Evolutionary conservation across 495 filamentous ascomycete genomes (phyloP).

Genomic region (Viridothelium virens): DNA sequence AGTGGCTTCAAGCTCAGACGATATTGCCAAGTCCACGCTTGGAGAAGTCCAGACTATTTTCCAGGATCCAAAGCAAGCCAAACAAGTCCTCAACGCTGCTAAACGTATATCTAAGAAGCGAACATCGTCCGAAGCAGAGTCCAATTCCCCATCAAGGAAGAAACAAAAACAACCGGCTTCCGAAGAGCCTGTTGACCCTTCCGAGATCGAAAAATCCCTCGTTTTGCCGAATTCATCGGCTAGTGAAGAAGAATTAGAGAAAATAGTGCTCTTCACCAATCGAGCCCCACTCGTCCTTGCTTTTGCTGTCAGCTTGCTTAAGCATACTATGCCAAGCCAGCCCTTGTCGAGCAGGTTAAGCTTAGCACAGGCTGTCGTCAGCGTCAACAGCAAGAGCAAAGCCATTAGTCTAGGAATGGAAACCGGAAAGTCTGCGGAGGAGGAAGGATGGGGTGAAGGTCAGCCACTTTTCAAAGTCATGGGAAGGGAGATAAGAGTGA

Average conservation of each 20-base stretch:
- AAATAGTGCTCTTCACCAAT: constrained; percentile 60
- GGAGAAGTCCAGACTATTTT: constrained; percentile 51
- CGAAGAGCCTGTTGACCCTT: constrained; percentile 45
- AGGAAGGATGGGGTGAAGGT: constrained; percentile 66
- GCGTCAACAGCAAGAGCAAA: constrained; percentile 65
- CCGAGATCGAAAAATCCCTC: constrained; percentile 57
- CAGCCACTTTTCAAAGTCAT: constrained; percentile 63
- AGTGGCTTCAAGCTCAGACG: constrained; percentile 33
- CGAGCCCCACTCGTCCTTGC: constrained; percentile 73
- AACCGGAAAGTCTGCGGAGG: constrained; percentile 55
- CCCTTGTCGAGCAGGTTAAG: constrained; percentile 73
- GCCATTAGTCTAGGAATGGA: constrained; percentile 67
- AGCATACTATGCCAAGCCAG: constrained; percentile 75
- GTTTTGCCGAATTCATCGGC: constrained; percentile 47
- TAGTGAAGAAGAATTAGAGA: constrained; percentile 52
- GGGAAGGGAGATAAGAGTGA: constrained; percentile 61
- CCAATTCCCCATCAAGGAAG: constrained; percentile 9
- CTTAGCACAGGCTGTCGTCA: constrained; percentile 70
- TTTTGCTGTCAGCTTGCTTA: constrained; percentile 64
- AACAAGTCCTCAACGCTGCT: constrained; percentile 52
- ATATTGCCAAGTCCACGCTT: constrained; percentile 54
- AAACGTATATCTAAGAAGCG: constrained; percentile 59
- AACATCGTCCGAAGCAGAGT: constrained; percentile 19
- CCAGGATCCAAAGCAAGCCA: constrained; percentile 61
- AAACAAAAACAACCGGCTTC: constrained; percentile 5